Evolutionary conservation across 2,329 filamentous ascomycete species (phyloP).

Genomic region (Ilyonectria sp.): DNA sequence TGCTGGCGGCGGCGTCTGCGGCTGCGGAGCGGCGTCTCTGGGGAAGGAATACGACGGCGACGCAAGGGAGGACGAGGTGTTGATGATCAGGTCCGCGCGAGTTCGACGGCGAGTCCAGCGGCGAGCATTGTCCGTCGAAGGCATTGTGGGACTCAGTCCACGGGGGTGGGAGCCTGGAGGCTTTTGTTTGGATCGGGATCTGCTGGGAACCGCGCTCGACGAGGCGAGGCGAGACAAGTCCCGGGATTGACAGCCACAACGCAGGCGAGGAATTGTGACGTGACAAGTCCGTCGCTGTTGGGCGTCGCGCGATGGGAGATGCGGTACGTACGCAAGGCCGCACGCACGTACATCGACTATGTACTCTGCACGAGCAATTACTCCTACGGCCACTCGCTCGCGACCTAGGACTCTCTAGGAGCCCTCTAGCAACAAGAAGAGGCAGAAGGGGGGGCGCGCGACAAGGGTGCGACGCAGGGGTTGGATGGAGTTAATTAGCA

Average conservation of each 20-base stretch:
- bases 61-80: conserved; percentile 44
- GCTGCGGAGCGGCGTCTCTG: conserved; percentile 41
- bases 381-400: conserved; percentile 22
- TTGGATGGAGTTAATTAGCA: conserved; percentile 38
- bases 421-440: conserved; percentile 18
- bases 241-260: conserved; percentile 46
- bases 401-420: conserved; percentile 1
- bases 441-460: conserved; percentile 25
- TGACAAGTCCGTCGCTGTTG: conserved; percentile 43
- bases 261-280: conserved; percentile 45
- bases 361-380: conserved; percentile 17
- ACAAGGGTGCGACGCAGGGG: conserved; percentile 47
- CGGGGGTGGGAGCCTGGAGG: conserved; percentile 34
- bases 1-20: conserved; percentile 40
- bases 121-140: conserved; percentile 48
- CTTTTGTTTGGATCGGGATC: conserved; percentile 41
- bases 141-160: conserved; percentile 36
- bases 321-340: neutral
- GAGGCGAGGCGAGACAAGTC: conserved; percentile 29
- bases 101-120: conserved; percentile 44
- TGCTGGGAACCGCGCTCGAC: conserved; percentile 29
- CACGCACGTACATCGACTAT: conserved; percentile 26
- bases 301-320: conserved; percentile 36
- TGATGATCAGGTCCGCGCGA: conserved; percentile 45
- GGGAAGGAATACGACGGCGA: conserved; percentile 32